phyloP scores from a whole-genome alignment of 345 rosid species.

The Laguncularia racemosa region DNA sequence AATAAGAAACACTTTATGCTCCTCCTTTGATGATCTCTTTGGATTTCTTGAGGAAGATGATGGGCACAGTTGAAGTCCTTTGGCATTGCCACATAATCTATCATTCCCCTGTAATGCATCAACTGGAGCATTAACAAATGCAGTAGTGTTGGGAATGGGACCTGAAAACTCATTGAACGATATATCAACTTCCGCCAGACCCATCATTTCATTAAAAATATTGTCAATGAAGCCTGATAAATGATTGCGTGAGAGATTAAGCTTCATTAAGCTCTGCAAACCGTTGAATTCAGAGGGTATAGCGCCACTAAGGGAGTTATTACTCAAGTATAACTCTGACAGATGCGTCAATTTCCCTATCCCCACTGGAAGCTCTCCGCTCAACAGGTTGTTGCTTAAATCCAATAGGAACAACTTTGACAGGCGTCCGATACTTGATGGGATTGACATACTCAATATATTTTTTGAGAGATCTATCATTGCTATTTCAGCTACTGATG shows the following conservation, averaged over 20 bases:
- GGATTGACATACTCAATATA: not conserved
- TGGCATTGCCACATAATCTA: slow-evolving; percentile 15
- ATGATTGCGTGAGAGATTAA: slow-evolving; percentile 20
- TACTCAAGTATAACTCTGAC: too few species aligned
- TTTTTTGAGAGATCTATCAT: slow-evolving; percentile 19
- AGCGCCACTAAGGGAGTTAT: slow-evolving; percentile 12
- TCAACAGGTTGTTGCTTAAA: slow-evolving; percentile 21
- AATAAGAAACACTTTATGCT: not conserved
- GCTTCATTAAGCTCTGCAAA: slow-evolving; percentile 5
- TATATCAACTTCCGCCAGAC: slow-evolving; percentile 7
- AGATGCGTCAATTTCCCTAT: slow-evolving; percentile 1
- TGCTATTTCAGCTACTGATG: slow-evolving; percentile 4
- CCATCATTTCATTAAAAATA: not conserved
- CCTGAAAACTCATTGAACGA: slow-evolving; percentile 22
- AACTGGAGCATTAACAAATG: slow-evolving; percentile 13
- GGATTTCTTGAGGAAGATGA: not conserved
- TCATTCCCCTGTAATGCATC: slow-evolving; percentile 1
- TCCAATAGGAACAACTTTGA: slow-evolving; percentile 15
- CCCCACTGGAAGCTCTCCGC: slow-evolving; percentile 11
- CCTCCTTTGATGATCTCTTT: too few species aligned
- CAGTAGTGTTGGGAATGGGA: slow-evolving; percentile 15
- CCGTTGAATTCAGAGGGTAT: slow-evolving; percentile 11
- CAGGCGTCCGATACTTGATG: not conserved
- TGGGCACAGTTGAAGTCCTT: slow-evolving; percentile 7
- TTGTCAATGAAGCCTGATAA: slow-evolving; percentile 18